Conservation (phyloP, 2,329 filamentous ascomycete species). For the Davidsoniella australis region DNA sequence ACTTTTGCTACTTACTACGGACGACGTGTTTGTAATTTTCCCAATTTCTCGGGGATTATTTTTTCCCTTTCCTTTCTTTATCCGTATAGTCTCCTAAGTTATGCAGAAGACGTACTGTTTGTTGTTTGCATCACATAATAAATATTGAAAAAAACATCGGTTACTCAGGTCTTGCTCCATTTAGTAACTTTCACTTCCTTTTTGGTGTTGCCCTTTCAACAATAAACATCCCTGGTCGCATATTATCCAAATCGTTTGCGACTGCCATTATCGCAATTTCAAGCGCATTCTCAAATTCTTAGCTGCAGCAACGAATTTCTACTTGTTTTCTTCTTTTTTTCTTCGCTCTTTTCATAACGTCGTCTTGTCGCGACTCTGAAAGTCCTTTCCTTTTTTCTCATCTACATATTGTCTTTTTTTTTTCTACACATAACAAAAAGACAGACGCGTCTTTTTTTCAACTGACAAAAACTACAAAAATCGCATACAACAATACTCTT, state of each 20-base stretch:
- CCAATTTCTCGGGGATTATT: neutral
- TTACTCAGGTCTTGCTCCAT: no score
- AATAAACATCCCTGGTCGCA: constrained; percentile 14
- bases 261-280: constrained; percentile 5
- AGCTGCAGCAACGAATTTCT: neutral
- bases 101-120: no score
- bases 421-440: neutral
- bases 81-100: neutral
- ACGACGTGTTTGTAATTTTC: constrained; percentile 10
- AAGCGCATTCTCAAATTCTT: neutral
- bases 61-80: constrained; percentile 9
- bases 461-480: neutral
- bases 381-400: neutral
- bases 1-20: constrained; percentile 12
- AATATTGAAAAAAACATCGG: no score
- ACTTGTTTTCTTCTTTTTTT: neutral
- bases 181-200: neutral
- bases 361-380: neutral
- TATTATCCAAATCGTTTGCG: constrained; percentile 11
- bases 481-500: no score
- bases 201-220: constrained; percentile 1
- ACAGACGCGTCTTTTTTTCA: neutral
- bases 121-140: no score
- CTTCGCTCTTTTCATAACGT: constrained; percentile 4
- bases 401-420: neutral